Evolutionary conservation across 805 yeast genomes (phyloP), one percentile per base, ranked within the genome.

Genomic region (Monosporozyma aerobia): DNA sequence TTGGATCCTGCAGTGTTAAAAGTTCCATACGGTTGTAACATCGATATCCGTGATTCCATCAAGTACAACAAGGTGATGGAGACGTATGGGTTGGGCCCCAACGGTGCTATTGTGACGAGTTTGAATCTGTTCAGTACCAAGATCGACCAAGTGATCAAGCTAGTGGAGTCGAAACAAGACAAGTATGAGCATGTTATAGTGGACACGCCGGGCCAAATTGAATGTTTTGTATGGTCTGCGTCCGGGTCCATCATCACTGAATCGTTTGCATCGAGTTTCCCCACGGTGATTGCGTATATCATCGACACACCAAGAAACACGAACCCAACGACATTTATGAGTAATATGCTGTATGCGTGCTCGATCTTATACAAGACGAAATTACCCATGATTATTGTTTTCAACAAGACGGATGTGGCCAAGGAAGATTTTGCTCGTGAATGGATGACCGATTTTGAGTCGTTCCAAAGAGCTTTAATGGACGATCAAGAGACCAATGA

Each of bases 121-220:
- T 75, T 94, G 56, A 94, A 94, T 65, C 73, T 94, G 50, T 94
- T 94, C 65, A 76, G 97, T 48, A 94, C 99, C 13, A 94, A 94
- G 70, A 89, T 94, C 53, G 99, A 94, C 68, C 99, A 94, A 71
- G 97, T 94, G 4, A 82, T 94, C 48, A 78, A 79, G 40, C 73
- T 94, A 40, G 86, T 92, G 22, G 96, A 90, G 63, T 89, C 90
- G 64, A 80, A 92, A 59, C 63, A 71, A 2, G 74, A 74, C 14
- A 68, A 72, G 51, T 76, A 76, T 58, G 69, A 80, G 22, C 85
- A 90, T 67, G 87, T 90, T 57, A 83, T 94, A 39, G 80, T 92
- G 49, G 99, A 94, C 70, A 94, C 99, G 1, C 99, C 99, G 0
- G 99, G 99, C 11, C 99, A 94, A 70, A 94, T 94, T 56, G 99